Conservation (phyloP, 1,139 yeast species). For the Yamadazyma epiphylla region DNA sequence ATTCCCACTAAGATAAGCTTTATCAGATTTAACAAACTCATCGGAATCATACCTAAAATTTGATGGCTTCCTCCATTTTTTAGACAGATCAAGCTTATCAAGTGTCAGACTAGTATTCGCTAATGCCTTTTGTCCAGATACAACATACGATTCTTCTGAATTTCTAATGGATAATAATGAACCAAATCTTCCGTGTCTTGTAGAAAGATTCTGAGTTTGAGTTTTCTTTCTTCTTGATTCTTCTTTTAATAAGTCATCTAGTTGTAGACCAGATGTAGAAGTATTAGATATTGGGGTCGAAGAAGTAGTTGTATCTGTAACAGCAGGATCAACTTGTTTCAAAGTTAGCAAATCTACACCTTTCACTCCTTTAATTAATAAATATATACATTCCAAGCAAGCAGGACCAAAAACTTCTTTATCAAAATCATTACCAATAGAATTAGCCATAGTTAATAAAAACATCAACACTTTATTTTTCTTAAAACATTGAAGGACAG, state of each 20-base stretch:
- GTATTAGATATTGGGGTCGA: slow-evolving; percentile 17
- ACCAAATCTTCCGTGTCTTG: slow-evolving; percentile 91
- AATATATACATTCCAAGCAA: slow-evolving; percentile 67
- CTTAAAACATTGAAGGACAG: slow-evolving; percentile 55
- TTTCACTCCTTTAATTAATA: slow-evolving; percentile 56
- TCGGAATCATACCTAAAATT: slow-evolving; percentile 45
- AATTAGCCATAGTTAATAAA: slow-evolving; percentile 62
- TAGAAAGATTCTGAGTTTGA: slow-evolving; percentile 51
- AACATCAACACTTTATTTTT: slow-evolving; percentile 71
- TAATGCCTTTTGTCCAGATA: slow-evolving; percentile 72
- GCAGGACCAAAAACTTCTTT: slow-evolving; percentile 56
- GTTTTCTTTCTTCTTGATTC: slow-evolving; percentile 54
- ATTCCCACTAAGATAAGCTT: slow-evolving; percentile 27
- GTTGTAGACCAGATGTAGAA: slow-evolving; percentile 32
- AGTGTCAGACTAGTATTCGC: slow-evolving; percentile 45
- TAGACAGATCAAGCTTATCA: slow-evolving; percentile 59
- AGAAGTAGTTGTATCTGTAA: slow-evolving; percentile 10
- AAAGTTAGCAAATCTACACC: slow-evolving; percentile 19
- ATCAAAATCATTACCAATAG: slow-evolving; percentile 63
- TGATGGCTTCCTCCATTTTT: slow-evolving; percentile 57
- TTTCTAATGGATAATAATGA: slow-evolving; percentile 71
- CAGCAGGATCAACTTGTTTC: slow-evolving; percentile 3
- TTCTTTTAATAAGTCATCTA: slow-evolving; percentile 51
- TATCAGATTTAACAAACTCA: slow-evolving; percentile 23
- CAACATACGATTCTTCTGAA: slow-evolving; percentile 56